phyloP scores from a whole-genome alignment of 2,329 filamentous ascomycete species.

The Colletotrichum lupini region DNA sequence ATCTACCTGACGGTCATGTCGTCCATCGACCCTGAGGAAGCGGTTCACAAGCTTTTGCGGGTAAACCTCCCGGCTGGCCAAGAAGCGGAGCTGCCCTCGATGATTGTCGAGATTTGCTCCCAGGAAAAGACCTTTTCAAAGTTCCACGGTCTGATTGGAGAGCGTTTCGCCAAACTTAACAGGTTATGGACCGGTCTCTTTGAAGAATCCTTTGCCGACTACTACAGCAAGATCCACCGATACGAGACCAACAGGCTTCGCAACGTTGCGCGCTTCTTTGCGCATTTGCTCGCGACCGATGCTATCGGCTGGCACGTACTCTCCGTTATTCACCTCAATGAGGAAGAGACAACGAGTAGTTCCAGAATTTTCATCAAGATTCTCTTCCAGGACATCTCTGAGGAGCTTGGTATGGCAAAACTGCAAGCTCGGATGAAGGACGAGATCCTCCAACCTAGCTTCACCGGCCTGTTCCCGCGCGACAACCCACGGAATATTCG shows the following conservation, averaged over 20 bases:
- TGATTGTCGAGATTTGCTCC: conserved; percentile 97
- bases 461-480: conserved; percentile 88
- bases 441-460: conserved; percentile 79
- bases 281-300: conserved; percentile 87
- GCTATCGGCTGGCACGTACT: conserved; percentile 94
- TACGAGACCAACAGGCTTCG: conserved; percentile 95
- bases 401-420: conserved; percentile 86
- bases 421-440: conserved; percentile 82
- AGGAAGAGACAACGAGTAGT: conserved; percentile 96
- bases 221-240: conserved; percentile 97
- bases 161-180: conserved; percentile 96
- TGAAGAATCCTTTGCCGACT: conserved; percentile 88
- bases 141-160: conserved; percentile 94
- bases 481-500: conserved; percentile 91
- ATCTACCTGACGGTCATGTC: conserved; percentile 99
- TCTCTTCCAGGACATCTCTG: conserved; percentile 89
- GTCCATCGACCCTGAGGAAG: conserved; percentile 95
- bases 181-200: conserved; percentile 94
- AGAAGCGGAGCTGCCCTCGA: conserved; percentile 91
- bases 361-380: conserved; percentile 99
- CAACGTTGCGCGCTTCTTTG: conserved; percentile 96
- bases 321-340: conserved; percentile 86
- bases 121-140: conserved; percentile 98
- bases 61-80: conserved; percentile 88
- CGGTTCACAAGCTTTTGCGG: conserved; percentile 96